Base-by-base conservation (phyloP, 2,329 filamentous ascomycete genomes). In the Arachnomyces sp. region DNA sequence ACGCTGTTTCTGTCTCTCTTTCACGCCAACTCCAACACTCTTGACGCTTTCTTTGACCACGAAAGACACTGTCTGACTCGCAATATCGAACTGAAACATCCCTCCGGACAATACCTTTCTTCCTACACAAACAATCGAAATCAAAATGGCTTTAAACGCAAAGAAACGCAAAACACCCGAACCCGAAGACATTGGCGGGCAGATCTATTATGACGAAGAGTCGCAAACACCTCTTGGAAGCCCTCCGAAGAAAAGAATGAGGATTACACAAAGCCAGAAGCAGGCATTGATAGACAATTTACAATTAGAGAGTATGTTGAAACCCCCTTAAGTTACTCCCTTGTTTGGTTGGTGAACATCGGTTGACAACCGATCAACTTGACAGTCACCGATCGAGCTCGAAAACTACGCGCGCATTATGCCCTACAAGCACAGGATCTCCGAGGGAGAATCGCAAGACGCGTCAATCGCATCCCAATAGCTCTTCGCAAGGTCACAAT, bases 391-490 rank as follows among this genome's bases (percentile, higher is more conserved):
- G 84, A 93, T 65, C 79, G 89, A 59, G 85, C 86, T 46, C 79
- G 90, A 52, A 88, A 90, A 61, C 72, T 96, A 45, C 79, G 89
- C 53, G 83, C 89, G 5, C 88, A 94, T 60, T 94, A 93, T 67
- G 82, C 83, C 43, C 74, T 93, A 7, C 89, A 94, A 63, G 84
- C 88, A 15, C 84, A 90, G 60, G 84, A 84, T 47, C 74, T 96
- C 30, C 78, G 84, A 45, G 81, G 87, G 44, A 82, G 90, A 45
- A 82, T 98, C 38, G 89, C 95, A 63, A 84, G 94, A 66, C 84
- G 92, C 64, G 76, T 96, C 60, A 94, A 95, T 59, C 81, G 92
- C 39, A 92, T 96, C 38, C 92, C 92, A 6, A 76, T 79, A 52
- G 74, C 81, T 12, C 67, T 94, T 47, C 81, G 90, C 44, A 84